These are phyloP conservation scores for Aspergillus sclerotioniger DNA, from an alignment of 495 filamentous ascomycete species.

Conservation along the genomic window DNA sequence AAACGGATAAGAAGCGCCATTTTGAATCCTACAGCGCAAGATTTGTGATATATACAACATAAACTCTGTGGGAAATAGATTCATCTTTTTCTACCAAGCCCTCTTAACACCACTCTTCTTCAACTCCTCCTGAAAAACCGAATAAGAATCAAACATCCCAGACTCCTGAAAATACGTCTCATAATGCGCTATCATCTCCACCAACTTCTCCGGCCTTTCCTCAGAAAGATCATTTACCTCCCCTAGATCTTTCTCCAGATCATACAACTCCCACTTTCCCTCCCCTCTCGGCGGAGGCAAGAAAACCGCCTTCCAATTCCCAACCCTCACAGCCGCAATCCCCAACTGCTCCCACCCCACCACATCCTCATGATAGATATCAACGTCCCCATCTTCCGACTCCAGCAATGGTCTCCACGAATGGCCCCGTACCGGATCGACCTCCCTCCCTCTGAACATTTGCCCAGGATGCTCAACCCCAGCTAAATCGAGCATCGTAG, in stretches of 20 bases:
- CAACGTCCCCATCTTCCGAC: not conserved
- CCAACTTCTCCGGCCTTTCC: not conserved
- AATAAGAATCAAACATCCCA: not conserved
- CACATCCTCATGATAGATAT: not conserved
- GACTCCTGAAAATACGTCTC: not conserved
- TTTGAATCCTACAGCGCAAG: too few species aligned
- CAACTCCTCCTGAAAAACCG: not conserved
- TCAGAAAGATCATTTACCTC: not conserved
- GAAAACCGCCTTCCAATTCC: not conserved
- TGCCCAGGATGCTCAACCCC: not conserved
- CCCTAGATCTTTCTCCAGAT: not conserved
- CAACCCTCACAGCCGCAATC: not conserved
- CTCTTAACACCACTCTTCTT: not conserved
- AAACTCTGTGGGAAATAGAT: too few species aligned
- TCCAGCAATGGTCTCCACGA: not conserved
- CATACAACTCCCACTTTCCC: not conserved
- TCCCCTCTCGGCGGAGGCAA: conserved; percentile 1
- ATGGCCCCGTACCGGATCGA: not conserved
- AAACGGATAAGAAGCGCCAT: too few species aligned
- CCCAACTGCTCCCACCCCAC: not conserved
- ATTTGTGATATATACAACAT: too few species aligned
- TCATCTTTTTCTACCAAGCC: not conserved
- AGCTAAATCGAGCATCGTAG: not conserved
- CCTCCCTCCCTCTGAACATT: not conserved
- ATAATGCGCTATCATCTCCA: not conserved